Percentiles rank a stretch among this genome's conserved stretches.
Evolutionary conservation across 257 asterid genomes (phyloP).

Genomic region (Eucommia ulmoides): DNA sequence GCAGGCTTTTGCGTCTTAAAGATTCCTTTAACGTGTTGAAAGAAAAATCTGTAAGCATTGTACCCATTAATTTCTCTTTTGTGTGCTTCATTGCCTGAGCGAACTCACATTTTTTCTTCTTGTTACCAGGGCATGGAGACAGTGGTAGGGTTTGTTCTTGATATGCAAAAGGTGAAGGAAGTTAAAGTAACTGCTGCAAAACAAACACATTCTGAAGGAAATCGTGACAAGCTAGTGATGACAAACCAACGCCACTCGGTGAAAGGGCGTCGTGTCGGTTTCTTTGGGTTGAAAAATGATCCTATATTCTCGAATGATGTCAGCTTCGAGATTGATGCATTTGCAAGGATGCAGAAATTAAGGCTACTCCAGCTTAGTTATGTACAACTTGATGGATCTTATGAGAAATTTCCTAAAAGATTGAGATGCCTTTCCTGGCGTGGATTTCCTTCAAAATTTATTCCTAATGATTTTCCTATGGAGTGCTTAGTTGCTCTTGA

Average conservation of each 20-base stretch:
- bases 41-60: not conserved
- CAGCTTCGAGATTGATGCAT: constrained; percentile 8
- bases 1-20: constrained; percentile 1
- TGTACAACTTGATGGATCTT: constrained; percentile 7
- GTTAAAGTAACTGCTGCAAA: not conserved
- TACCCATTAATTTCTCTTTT: not conserved
- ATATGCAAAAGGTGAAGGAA: constrained; percentile 8
- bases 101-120: not conserved
- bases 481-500: constrained; percentile 6
- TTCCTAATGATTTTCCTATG: constrained; percentile 16
- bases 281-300: constrained; percentile 1
- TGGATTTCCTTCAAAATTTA: constrained; percentile 7
- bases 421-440: constrained; percentile 15
- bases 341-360: constrained; percentile 11
- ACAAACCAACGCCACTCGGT: not conserved
- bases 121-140: constrained; percentile 9
- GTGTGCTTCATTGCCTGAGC: not conserved
- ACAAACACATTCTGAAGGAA: not conserved
- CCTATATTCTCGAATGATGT: not conserved
- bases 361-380: constrained; percentile 7
- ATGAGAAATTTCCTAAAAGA: constrained; percentile 9
- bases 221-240: not conserved
- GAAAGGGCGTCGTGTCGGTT: not conserved
- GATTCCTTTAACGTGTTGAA: not conserved
- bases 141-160: constrained; percentile 9